A percentile compares a stretch with the other conserved stretches of the same genome.
These are phyloP conservation scores for Penicillium manginii DNA, from an alignment of 495 filamentous ascomycete genomes.

Conservation along the genomic window DNA sequence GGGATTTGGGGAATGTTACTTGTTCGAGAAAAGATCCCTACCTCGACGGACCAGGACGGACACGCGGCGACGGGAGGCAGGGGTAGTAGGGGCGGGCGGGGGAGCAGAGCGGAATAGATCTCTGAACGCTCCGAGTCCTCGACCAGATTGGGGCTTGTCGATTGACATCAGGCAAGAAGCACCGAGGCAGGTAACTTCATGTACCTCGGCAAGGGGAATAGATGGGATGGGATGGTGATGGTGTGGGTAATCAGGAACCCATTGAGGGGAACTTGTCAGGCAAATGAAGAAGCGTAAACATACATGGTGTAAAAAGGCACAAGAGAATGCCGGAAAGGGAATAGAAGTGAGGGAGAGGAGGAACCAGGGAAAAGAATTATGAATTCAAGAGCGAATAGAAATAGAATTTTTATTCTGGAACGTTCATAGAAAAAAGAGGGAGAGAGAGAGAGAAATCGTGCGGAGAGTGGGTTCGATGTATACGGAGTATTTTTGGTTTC, in stretches of 20 bases:
- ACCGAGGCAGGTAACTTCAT: conserved; percentile 22
- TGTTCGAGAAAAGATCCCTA: conserved; percentile 42
- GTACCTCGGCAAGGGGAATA: conserved; percentile 7
- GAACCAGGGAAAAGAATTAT: conserved; percentile 12
- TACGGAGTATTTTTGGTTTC: conserved; percentile 32
- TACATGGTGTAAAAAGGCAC: conserved; percentile 30
- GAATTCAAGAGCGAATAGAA: conserved; percentile 14
- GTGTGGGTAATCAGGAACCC: conserved; percentile 19
- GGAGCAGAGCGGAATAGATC: conserved; percentile 42
- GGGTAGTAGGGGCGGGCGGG: conserved; percentile 33
- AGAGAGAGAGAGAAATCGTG: conserved; percentile 19
- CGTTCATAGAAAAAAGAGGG: conserved; percentile 23
- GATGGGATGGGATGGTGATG: conserved; percentile 5
- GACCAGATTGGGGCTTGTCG: conserved; percentile 41
- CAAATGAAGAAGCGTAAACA: conserved; percentile 29
- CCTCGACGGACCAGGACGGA: conserved; percentile 46
- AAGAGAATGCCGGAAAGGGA: background rate
- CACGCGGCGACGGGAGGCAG: conserved; percentile 37
- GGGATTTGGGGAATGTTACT: conserved; percentile 37
- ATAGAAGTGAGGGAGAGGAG: conserved; percentile 7
- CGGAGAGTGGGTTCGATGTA: conserved; percentile 25
- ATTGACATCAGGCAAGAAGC: conserved; percentile 42
- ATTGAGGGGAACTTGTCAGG: conserved; percentile 26
- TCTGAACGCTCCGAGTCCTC: conserved; percentile 41
- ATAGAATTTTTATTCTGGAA: conserved; percentile 31